phyloP scores from a whole-genome alignment of 331 rosid species.

The Cucumis variabilis region DNA sequence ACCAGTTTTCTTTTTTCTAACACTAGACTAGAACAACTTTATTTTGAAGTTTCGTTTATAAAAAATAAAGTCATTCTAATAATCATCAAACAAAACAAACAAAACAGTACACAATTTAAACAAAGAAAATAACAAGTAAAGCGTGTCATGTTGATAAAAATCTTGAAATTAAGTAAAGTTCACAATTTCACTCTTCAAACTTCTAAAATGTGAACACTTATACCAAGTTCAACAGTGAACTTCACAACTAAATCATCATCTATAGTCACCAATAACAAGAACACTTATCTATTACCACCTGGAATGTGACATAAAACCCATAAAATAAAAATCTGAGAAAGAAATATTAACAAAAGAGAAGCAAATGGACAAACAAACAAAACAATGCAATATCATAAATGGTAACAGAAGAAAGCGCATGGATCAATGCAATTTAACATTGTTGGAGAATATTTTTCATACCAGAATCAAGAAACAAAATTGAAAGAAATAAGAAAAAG shows the following conservation, averaged over 20 bases:
- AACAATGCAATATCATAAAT: neutral
- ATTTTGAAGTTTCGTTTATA: too few relatives aligned
- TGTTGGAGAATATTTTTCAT: neutral
- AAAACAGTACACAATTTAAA: too few relatives aligned
- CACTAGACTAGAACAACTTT: too few relatives aligned
- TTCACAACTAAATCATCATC: neutral
- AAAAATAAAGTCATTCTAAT: too few relatives aligned
- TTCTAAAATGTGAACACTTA: too few relatives aligned
- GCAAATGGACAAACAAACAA: neutral
- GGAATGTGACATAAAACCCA: neutral
- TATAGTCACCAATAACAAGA: neutral
- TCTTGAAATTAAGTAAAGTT: too few relatives aligned
- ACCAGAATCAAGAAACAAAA: neutral
- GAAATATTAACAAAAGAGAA: neutral
- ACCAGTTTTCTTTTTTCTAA: too few relatives aligned
- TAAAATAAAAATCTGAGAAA: neutral
- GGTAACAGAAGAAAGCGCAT: neutral
- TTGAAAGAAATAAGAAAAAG: neutral
- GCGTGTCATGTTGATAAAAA: too few relatives aligned
- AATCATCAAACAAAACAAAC: too few relatives aligned
- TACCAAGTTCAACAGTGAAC: neutral
- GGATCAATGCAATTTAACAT: conserved; percentile 18
- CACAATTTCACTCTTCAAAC: too few relatives aligned
- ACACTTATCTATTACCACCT: too few relatives aligned
- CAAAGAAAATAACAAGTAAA: too few relatives aligned